Base-by-base conservation (phyloP, 2,329 filamentous ascomycete species). In the Alternaria solani region DNA sequence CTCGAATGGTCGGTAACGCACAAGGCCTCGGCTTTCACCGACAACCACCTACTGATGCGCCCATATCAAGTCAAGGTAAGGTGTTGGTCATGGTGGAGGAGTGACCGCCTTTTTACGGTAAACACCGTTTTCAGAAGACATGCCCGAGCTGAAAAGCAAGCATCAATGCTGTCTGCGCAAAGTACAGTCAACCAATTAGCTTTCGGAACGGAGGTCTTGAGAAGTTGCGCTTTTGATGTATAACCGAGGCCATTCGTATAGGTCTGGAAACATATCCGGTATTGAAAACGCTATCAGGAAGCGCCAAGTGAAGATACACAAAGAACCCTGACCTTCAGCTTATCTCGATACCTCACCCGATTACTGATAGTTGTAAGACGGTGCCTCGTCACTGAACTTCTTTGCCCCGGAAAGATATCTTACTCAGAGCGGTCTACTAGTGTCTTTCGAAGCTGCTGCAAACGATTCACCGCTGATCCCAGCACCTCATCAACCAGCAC, bases 21-120 rank as follows among this genome's bases (percentile, higher is more conserved):
- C n/a, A 16, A 49, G 20, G 32, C 46, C 25, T 49, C 30, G 46
- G 46, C 46, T 48, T 48, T 48, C 18, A 32, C 44, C 44, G 28
- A 34, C 28, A n/a, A 14, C 28, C 18, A 16, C 26, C 44, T 30
- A 47, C 44, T 47, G n/a, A 18, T 28, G 44, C 44, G 26, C 26
- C 26, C 11, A 32, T 28, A 48, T 23, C 28, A 34, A 18, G 38
- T 39, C 38, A 39, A 20, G 28, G 28, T 23, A n/a, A 34, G 7
- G 28, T n/a, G 18, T 16, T 48, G 39, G 44, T 34, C 28, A 20
- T 32, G 44, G 44, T 14, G 11, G 30, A 34, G 28, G 18, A 42
- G 28, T 20, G 20, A 6, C 28, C 32, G 38, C 0, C 26, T 23
- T 14, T 23, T 23, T 32, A 48, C 44, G 28, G 44, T 32, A 48